A percentile compares a stretch with the other conserved stretches of the same genome.
These are phyloP conservation scores for Acmispon strigosus DNA, from an alignment of 306 rosid genomes.

Conservation along the genomic window DNA sequence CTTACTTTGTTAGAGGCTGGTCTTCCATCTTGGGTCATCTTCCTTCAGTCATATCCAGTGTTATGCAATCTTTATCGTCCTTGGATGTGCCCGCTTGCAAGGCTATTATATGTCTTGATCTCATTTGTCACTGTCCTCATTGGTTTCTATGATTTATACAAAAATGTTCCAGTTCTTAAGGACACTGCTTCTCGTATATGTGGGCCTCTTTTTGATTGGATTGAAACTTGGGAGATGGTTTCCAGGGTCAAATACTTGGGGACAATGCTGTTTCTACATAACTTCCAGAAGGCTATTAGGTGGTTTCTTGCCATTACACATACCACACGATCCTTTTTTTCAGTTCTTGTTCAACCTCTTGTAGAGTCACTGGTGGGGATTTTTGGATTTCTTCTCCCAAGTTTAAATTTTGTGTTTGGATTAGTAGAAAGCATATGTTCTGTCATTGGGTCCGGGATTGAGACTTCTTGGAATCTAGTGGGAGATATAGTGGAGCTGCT, in stretches of 20 bases:
- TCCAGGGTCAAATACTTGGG: conserved; percentile 90
- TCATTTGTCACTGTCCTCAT: conserved; percentile 84
- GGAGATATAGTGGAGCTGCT: conserved; percentile 56
- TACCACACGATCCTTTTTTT: conserved; percentile 51
- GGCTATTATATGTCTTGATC: conserved; percentile 68
- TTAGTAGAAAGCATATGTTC: conserved; percentile 48
- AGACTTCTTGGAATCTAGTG: conserved; percentile 38
- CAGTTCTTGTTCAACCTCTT: conserved; percentile 69
- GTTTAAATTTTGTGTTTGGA: conserved; percentile 37
- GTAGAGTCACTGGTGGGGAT: conserved; percentile 42
- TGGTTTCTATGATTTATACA: conserved; percentile 91
- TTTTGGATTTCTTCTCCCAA: conserved; percentile 67
- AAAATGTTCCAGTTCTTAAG: conserved; percentile 94
- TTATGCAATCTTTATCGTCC: conserved; percentile 91
- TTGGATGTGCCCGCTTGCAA: conserved; percentile 95
- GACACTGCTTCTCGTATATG: conserved; percentile 80
- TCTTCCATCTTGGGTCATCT: conserved; percentile 93
- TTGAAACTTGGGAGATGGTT: conserved; percentile 96
- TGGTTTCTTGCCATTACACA: conserved; percentile 68
- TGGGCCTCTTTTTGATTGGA: conserved; percentile 96
- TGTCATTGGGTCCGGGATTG: conserved; percentile 48
- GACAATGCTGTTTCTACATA: conserved; percentile 90
- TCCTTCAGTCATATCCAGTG: conserved; percentile 96
- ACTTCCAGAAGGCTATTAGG: conserved; percentile 70
- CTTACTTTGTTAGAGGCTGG: conserved; percentile 94